These are phyloP conservation scores for Kwoniella pini DNA, from an alignment of 768 basidiomycete species.

Conservation along the genomic window DNA sequence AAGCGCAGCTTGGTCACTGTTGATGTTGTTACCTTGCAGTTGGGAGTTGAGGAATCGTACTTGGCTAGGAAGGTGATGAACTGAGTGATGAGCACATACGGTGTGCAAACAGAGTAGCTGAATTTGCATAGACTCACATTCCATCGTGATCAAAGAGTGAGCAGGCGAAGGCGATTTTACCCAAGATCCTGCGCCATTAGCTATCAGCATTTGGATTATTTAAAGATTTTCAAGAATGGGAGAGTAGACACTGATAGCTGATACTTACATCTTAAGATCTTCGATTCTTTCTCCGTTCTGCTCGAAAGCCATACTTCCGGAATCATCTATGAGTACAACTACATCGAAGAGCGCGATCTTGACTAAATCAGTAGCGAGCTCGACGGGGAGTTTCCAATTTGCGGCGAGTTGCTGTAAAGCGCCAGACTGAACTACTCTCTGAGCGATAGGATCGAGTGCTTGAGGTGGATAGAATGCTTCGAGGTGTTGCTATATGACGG, in stretches of 20 bases:
- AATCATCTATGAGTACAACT: slow-evolving; percentile 50
- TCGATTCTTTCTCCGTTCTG: slow-evolving; percentile 57
- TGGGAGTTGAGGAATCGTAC: slow-evolving; percentile 56
- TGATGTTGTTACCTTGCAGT: slow-evolving; percentile 55
- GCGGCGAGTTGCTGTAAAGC: slow-evolving; percentile 48
- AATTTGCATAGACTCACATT: slow-evolving; percentile 45
- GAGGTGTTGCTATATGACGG: slow-evolving; percentile 50
- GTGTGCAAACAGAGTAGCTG: no score
- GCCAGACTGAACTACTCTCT: slow-evolving; percentile 50
- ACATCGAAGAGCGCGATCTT: slow-evolving; percentile 55
- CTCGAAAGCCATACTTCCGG: slow-evolving; percentile 54
- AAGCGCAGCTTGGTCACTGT: slow-evolving; percentile 49
- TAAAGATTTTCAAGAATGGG: no score
- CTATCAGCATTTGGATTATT: no score
- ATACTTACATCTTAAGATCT: slow-evolving; percentile 54
- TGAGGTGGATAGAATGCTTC: slow-evolving; percentile 55
- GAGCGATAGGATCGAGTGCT: slow-evolving; percentile 52
- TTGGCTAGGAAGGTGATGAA: slow-evolving; percentile 26
- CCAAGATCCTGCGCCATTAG: slow-evolving; percentile 37
- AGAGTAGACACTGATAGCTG: no score
- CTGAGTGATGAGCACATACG: background rate
- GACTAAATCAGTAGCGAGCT: slow-evolving; percentile 55
- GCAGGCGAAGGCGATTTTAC: slow-evolving; percentile 53
- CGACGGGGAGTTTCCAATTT: slow-evolving; percentile 55
- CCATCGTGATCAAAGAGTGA: slow-evolving; percentile 56